A percentile compares a stretch with the other conserved stretches of the same genome.
Evolutionary conservation across 441 rosid genomes (phyloP).

Genomic region (Melianthus villosus): DNA sequence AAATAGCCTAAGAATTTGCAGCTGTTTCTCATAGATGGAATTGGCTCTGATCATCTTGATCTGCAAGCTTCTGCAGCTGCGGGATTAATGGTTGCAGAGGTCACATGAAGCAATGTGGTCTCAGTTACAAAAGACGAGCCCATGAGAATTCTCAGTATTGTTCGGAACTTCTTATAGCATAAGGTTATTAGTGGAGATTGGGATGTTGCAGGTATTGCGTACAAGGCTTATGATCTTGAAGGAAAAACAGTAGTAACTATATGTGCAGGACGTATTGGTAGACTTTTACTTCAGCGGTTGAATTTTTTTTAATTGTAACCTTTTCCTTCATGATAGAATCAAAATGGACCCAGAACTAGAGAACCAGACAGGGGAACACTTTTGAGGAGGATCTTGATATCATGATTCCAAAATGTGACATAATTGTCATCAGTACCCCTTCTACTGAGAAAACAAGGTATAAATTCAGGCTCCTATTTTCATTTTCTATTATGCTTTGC

Average conservation of each 20-base stretch:
- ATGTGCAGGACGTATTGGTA: constrained; percentile 81
- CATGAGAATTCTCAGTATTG: constrained; percentile 77
- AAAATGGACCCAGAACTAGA: constrained; percentile 67
- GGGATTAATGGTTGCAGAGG: constrained; percentile 85
- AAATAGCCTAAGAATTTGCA: constrained; percentile 76
- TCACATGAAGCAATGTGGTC: constrained; percentile 83
- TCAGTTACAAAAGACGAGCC: constrained; percentile 92
- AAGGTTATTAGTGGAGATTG: constrained; percentile 73
- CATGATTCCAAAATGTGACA: constrained; percentile 75
- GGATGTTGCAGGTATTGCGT: constrained; percentile 72
- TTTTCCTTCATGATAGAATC: constrained; percentile 62
- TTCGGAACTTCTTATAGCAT: constrained; percentile 57
- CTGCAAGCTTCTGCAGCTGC: constrained; percentile 78
- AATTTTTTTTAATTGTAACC: constrained; percentile 83
- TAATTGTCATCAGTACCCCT: constrained; percentile 68
- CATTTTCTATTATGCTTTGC: too few species aligned
- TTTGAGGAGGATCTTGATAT: constrained; percentile 56
- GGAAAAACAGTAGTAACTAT: constrained; percentile 87
- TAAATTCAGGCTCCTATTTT: too few species aligned
- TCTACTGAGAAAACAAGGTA: constrained; percentile 75
- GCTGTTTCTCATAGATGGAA: constrained; percentile 87
- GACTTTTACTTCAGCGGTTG: constrained; percentile 67
- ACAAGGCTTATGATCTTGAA: constrained; percentile 81
- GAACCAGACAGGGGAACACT: constrained; percentile 54
- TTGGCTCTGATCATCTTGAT: constrained; percentile 88